Conservation (phyloP, 2,329 filamentous ascomycete genomes). For the Colletotrichum sansevieriae region DNA sequence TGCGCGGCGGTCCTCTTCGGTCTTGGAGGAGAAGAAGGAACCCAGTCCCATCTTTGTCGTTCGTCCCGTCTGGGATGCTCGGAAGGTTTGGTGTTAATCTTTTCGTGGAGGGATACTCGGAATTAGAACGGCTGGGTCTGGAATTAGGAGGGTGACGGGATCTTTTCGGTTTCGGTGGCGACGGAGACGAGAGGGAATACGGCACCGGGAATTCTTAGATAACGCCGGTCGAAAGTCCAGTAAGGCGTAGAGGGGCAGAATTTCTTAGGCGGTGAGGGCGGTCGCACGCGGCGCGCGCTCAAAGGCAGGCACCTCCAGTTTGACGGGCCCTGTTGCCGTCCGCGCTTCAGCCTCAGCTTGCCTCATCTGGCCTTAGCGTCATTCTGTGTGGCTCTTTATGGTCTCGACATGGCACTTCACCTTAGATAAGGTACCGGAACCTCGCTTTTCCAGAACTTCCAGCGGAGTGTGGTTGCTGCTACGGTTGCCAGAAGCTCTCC, state of each 20-base stretch:
- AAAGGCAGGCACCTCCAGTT: too few species aligned
- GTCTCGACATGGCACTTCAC: constrained; percentile 4
- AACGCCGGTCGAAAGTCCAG: too few species aligned
- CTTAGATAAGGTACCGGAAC: too few species aligned
- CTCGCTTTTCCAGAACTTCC: background rate
- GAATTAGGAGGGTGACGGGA: background rate
- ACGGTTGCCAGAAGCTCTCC: constrained; percentile 12
- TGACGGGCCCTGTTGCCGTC: background rate
- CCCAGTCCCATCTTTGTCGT: constrained; percentile 55
- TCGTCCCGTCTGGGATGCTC: background rate
- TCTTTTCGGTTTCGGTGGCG: too few species aligned
- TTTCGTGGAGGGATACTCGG: background rate
- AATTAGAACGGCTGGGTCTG: rapidly evolving
- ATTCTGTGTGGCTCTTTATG: background rate
- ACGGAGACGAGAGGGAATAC: too few species aligned
- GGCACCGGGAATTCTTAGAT: background rate
- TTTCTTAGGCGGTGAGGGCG: constrained; percentile 4
- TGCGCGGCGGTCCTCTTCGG: constrained; percentile 60
- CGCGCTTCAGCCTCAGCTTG: constrained; percentile 28
- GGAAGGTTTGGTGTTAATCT: too few species aligned
- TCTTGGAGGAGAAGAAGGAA: constrained; percentile 57
- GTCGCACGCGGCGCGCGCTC: background rate
- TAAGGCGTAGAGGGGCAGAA: constrained; percentile 14
- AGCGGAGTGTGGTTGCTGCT: constrained; percentile 1
- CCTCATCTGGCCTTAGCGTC: constrained; percentile 11